Base-by-base conservation (phyloP, 352 stramenopile species). In the Phytophthora citricola region DNA sequence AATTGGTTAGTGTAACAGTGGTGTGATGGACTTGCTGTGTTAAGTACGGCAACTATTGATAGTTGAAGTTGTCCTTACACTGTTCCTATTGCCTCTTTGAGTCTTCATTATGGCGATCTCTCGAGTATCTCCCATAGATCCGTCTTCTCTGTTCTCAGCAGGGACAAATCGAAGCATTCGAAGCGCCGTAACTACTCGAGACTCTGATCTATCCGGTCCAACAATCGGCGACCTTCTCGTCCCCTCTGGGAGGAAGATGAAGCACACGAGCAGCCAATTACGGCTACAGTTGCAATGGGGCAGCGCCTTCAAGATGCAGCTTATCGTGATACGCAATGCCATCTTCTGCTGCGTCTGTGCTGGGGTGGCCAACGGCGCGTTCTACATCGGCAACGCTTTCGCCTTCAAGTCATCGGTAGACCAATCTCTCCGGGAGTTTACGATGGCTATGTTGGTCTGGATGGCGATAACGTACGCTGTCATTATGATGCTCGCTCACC, bases 341-440 rank as follows among this genome's bases (percentile, higher is more conserved):
- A 2, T 75, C 26, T 27, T 51, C 20, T 71, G 64, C 12, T 47
- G 71, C n/a, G 0, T 72, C 22, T 72, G 63, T 20, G 69, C 64
- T 1, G 58, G 26, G 26, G 34, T 63, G 4, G 39, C 72, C n/a
- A 80, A 73, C 29, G 73, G 62, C 17, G 59, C 34, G n/a, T 75
- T 68, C 60, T 70, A 64, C 40, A 22, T 68, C 11, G 64, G 64
- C 10, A 75, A 80, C 40, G 29, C 62, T 14, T 80, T 80, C 38
- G 47, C 64, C 3, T 31, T 64, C 20, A 58, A 51, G 31, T 50
- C 58, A 14, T 75, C 71, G 8, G 62, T 53, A 27, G 41, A 73
- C 10, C 67, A 82, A 39, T 69, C 70, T 5, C 63, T 56, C n/a
- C 22, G 26, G 7, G 63, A 67, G 43, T 78, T 82, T 17, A 58